Conservation (phyloP, 768 basidiomycete species). For the Hericium erinaceus region DNA sequence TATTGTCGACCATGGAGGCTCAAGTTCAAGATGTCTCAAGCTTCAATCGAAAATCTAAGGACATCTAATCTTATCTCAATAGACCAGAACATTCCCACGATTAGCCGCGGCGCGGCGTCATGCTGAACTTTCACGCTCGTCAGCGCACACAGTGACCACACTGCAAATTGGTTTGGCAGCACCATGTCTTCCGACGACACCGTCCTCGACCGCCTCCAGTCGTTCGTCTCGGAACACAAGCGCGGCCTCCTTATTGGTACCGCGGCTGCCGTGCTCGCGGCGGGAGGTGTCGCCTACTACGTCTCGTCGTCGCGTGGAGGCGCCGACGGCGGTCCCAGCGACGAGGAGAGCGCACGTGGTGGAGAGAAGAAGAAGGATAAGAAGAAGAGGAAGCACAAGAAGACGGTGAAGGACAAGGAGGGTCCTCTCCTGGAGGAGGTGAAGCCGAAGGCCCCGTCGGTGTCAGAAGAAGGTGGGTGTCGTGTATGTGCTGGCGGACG, state of each 20-base stretch:
- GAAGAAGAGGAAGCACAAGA: conserved; percentile 38
- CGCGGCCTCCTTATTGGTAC: conserved; percentile 64
- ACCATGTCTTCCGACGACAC: background rate
- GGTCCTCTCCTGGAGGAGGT: conserved; percentile 79
- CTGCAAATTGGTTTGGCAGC: background rate
- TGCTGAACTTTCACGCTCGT: background rate
- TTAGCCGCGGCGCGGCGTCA: background rate
- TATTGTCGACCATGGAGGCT: conserved; percentile 15
- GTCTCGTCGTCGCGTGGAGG: conserved; percentile 43
- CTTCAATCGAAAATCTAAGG: no score
- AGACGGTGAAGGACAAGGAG: conserved; percentile 45
- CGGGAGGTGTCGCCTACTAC: conserved; percentile 71
- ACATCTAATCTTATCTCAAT: background rate
- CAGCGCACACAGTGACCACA: background rate
- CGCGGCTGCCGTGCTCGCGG: conserved; percentile 61
- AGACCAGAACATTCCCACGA: background rate
- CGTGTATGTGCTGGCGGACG: background rate
- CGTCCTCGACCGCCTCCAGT: conserved; percentile 53
- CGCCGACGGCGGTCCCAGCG: conserved; percentile 15
- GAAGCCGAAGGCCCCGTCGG: conserved; percentile 31
- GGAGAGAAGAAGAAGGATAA: conserved; percentile 41
- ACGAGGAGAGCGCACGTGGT: conserved; percentile 10
- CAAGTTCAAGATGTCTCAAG: background rate
- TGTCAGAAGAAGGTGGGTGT: conserved; percentile 18
- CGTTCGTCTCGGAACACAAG: conserved; percentile 71